Conservation (phyloP, 192 early-diverging fungal genomes). For the Coemansia sp. region DNA sequence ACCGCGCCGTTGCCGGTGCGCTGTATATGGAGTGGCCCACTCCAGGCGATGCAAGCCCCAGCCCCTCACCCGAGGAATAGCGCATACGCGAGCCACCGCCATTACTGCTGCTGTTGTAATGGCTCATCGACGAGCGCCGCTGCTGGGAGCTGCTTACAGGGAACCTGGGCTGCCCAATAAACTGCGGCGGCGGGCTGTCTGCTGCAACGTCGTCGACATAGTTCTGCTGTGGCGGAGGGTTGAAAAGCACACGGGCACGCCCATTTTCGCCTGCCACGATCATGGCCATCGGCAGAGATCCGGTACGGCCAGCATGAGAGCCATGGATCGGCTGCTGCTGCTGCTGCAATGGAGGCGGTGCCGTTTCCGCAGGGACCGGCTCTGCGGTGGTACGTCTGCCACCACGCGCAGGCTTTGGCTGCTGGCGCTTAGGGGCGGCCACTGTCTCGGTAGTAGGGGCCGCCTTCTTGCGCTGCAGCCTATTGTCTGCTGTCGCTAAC, state of each 20-base stretch:
- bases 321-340: background rate
- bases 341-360: background rate
- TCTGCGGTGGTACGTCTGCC: background rate
- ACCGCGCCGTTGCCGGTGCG: conserved; percentile 1
- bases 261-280: conserved; percentile 43
- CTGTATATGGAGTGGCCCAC: background rate
- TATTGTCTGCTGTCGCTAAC: background rate
- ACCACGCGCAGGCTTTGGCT: background rate
- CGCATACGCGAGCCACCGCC: background rate
- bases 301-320: background rate
- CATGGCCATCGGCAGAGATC: conserved; percentile 17
- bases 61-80: conserved; percentile 3
- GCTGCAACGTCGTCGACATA: conserved; percentile 1
- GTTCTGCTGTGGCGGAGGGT: conserved; percentile 3
- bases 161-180: conserved; percentile 9
- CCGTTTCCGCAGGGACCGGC: background rate
- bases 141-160: conserved; percentile 4
- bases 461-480: background rate
- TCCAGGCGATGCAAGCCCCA: conserved; percentile 18
- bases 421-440: conserved; percentile 1
- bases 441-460: background rate
- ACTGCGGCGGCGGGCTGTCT: conserved; percentile 9
- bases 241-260: conserved; percentile 39
- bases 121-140: conserved; percentile 18
- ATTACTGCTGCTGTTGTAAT: background rate